These are phyloP conservation scores for Ilex paraguariensis DNA, from an alignment of 305 asterid genomes.

Conservation along the genomic window DNA sequence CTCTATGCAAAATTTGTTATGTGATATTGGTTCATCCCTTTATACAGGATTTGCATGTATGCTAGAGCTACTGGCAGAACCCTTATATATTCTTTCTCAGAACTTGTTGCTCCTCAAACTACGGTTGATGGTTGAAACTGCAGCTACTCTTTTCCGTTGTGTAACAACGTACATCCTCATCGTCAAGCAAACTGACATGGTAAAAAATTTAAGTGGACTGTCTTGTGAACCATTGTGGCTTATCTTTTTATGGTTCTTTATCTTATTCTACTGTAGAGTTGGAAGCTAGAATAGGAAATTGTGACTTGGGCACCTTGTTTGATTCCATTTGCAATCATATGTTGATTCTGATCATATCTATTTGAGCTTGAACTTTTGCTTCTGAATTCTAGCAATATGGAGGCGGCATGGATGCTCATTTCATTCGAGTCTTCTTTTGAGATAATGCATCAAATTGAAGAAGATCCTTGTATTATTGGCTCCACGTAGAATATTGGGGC, in stretches of 20 bases:
- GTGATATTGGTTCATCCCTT: not conserved
- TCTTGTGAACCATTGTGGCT: conserved; percentile 3
- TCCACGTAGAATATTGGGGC: not conserved
- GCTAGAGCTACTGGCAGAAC: conserved; percentile 90
- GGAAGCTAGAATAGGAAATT: too few relatives aligned
- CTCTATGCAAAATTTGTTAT: not conserved
- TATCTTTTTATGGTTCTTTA: conserved; percentile 1
- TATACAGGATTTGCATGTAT: conserved; percentile 81
- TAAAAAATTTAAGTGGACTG: conserved; percentile 17
- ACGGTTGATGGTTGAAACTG: conserved; percentile 80
- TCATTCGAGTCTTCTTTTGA: not conserved
- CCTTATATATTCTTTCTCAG: conserved; percentile 87
- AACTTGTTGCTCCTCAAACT: conserved; percentile 74
- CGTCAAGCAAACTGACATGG: conserved; percentile 63
- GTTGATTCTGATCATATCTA: not conserved
- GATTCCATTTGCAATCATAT: too few relatives aligned
- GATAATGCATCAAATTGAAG: not conserved
- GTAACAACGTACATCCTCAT: conserved; percentile 61
- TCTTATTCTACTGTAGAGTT: conserved; percentile 2
- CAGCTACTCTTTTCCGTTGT: conserved; percentile 79
- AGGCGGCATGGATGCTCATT: not conserved
- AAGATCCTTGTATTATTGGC: not conserved
- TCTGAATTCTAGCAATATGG: not conserved
- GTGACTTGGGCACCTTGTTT: too few relatives aligned
- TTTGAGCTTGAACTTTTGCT: not conserved